Evolutionary conservation across 805 yeast genomes (phyloP).

Genomic region (Pichia phayaonensis): DNA sequence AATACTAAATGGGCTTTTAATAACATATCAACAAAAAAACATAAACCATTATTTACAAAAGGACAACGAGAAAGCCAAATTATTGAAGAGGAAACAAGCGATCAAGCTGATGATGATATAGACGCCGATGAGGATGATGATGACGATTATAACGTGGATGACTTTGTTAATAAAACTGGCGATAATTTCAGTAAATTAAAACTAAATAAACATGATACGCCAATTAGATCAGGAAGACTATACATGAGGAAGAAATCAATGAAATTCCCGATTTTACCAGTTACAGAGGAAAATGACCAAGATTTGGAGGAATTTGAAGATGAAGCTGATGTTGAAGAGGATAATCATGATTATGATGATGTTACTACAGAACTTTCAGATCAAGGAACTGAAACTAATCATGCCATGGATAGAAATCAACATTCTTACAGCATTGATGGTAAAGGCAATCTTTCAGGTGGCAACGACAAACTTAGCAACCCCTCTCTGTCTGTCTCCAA

Average conservation of each 20-base stretch:
- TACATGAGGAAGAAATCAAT: conserved; percentile 7
- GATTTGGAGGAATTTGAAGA: conserved; percentile 7
- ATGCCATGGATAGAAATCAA: neutral
- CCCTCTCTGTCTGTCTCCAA: neutral
- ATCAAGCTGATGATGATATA: conserved; percentile 6
- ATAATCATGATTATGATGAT: conserved; percentile 38
- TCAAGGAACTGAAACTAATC: neutral
- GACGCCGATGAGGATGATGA: neutral
- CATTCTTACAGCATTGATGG: neutral
- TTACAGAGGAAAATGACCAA: conserved; percentile 13
- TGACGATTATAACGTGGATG: conserved; percentile 1
- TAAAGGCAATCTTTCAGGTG: neutral
- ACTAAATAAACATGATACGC: neutral
- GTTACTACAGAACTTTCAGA: conserved; percentile 4
- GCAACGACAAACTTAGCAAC: neutral
- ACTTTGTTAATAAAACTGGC: conserved; percentile 7
- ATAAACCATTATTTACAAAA: conserved; percentile 32
- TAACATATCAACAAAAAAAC: conserved; percentile 6
- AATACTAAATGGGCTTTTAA: conserved; percentile 25
- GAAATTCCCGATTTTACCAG: conserved; percentile 8
- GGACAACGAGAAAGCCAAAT: conserved; percentile 59
- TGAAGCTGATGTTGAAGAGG: conserved; percentile 11
- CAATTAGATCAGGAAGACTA: conserved; percentile 5
- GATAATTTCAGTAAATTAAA: neutral
- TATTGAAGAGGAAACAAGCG: conserved; percentile 15